Evolutionary conservation across 208 protist species (phyloP).

Genomic region (Blastocrithidia nonstop): DNA sequence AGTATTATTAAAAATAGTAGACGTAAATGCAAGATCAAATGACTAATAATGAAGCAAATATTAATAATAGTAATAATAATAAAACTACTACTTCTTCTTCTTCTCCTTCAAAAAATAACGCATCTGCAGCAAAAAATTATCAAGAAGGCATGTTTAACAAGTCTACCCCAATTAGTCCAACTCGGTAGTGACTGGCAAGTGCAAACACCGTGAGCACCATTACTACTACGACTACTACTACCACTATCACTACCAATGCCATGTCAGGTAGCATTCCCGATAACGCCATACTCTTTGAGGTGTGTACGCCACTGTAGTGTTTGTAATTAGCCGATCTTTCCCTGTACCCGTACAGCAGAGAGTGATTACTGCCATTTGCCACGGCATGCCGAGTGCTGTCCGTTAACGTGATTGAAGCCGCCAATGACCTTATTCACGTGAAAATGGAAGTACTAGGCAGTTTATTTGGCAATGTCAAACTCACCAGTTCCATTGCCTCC

Average conservation of each 20-base stretch:
- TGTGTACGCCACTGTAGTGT: slow-evolving; percentile 31
- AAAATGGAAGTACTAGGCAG: slow-evolving; percentile 54
- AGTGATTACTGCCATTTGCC: slow-evolving; percentile 71
- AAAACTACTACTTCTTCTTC: slow-evolving; percentile 5
- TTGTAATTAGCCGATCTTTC: slow-evolving; percentile 59
- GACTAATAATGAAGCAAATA: too few relatives aligned
- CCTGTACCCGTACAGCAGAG: slow-evolving; percentile 44
- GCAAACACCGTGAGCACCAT: background rate
- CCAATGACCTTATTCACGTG: slow-evolving; percentile 55
- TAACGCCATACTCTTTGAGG: slow-evolving; percentile 68
- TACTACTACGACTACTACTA: background rate
- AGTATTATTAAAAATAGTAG: too few relatives aligned
- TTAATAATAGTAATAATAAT: too few relatives aligned
- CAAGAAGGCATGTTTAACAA: slow-evolving; percentile 3
- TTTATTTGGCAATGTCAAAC: slow-evolving; percentile 20
- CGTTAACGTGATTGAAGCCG: slow-evolving; percentile 18
- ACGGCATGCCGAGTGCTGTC: slow-evolving; percentile 45
- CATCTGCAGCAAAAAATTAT: background rate
- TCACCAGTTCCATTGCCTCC: too few relatives aligned
- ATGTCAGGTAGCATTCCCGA: slow-evolving; percentile 17
- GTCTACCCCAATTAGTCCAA: slow-evolving; percentile 3
- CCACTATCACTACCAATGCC: background rate
- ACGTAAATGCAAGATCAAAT: too few relatives aligned
- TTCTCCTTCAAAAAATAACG: background rate
- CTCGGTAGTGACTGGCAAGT: background rate